These are phyloP conservation scores for Recurvomyces mirabilis DNA, from an alignment of 495 filamentous ascomycete species.

Conservation along the genomic window DNA sequence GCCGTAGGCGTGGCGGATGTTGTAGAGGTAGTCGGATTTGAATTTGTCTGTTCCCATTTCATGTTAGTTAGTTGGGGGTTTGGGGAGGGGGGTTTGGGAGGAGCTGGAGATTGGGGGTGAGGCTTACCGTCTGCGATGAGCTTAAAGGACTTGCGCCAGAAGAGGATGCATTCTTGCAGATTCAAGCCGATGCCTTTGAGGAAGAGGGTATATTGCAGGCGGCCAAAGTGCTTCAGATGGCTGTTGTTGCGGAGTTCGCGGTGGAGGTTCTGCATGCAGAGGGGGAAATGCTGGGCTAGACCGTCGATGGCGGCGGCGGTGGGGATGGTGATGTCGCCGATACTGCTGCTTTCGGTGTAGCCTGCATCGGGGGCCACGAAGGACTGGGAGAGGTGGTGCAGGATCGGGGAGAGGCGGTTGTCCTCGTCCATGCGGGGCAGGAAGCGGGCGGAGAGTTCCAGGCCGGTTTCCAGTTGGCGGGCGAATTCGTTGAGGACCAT, in stretches of 20 bases:
- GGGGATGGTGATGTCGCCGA: conserved; percentile 55
- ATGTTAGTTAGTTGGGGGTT: too few species aligned
- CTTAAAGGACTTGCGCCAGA: conserved; percentile 81
- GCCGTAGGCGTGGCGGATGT: conserved; percentile 84
- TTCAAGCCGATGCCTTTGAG: conserved; percentile 91
- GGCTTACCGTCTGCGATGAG: conserved; percentile 81
- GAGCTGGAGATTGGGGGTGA: conserved; percentile 13
- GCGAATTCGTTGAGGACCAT: conserved; percentile 86
- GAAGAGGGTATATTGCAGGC: conserved; percentile 93
- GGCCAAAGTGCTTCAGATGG: conserved; percentile 86
- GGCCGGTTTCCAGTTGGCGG: conserved; percentile 57
- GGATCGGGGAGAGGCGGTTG: conserved; percentile 85
- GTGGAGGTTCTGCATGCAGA: conserved; percentile 90
- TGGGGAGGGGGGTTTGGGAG: neutral
- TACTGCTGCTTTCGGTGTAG: conserved; percentile 47
- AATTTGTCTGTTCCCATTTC: conserved; percentile 19
- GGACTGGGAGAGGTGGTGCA: conserved; percentile 82
- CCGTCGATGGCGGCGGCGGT: conserved; percentile 68
- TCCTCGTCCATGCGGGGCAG: conserved; percentile 93
- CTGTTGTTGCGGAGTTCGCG: conserved; percentile 68
- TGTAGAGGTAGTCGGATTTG: conserved; percentile 79
- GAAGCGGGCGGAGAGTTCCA: conserved; percentile 81
- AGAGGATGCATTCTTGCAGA: conserved; percentile 82
- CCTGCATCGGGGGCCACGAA: conserved; percentile 81
- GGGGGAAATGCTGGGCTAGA: conserved; percentile 78